Evolutionary conservation across 441 rosid species (phyloP).

Genomic region (Gossypium trilobum): DNA sequence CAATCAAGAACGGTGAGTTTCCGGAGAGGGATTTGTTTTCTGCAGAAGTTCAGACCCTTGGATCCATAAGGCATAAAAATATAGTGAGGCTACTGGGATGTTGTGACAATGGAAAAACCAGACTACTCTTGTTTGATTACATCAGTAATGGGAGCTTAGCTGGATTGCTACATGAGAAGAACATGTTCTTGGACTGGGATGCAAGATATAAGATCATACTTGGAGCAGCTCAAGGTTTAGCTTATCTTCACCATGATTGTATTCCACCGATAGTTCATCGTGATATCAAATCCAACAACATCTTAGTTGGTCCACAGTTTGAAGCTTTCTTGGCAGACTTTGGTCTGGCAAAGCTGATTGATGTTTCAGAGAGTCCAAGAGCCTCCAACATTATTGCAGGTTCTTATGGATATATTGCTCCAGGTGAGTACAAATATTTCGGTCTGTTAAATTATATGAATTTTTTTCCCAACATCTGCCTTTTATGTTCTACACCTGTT

Average conservation of each 20-base stretch:
- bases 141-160: constrained; percentile 59
- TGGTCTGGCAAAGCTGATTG: constrained; percentile 56
- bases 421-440: constrained; percentile 36
- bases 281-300: constrained; percentile 61
- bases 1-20: constrained; percentile 35
- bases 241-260: constrained; percentile 68
- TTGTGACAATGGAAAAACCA: constrained; percentile 48
- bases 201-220: constrained; percentile 50
- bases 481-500: not conserved
- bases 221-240: constrained; percentile 60
- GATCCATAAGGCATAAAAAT: constrained; percentile 61
- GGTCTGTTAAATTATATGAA: not conserved
- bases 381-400: constrained; percentile 50
- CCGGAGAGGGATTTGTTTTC: constrained; percentile 54
- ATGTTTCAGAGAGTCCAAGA: constrained; percentile 36
- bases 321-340: constrained; percentile 63
- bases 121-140: constrained; percentile 54
- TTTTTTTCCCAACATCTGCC: not conserved
- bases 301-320: constrained; percentile 53
- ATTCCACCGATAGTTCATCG: constrained; percentile 57
- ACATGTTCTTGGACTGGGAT: constrained; percentile 48
- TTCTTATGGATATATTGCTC: constrained; percentile 70
- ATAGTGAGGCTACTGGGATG: constrained; percentile 64
- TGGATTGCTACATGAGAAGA: constrained; percentile 48
- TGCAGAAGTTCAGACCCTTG: constrained; percentile 58